Conservation (phyloP, 495 filamentous ascomycete species). For the Saxophila tyrrhenica region DNA sequence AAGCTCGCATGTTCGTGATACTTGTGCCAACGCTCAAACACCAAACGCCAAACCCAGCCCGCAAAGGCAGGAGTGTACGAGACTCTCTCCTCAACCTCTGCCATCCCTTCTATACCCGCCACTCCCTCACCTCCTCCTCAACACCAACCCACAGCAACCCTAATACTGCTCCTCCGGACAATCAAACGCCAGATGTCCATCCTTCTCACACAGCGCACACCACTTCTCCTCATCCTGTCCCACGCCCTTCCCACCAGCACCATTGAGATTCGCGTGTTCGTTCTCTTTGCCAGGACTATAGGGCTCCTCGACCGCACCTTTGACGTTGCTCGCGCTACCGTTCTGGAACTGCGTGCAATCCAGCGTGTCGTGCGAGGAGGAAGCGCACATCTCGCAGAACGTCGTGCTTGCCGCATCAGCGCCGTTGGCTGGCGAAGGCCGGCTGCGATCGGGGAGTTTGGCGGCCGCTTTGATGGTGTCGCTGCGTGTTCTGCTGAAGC, state of each 20-base stretch:
- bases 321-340: neutral
- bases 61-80: no score
- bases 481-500: neutral
- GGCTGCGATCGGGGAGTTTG: neutral
- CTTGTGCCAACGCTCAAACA: no score
- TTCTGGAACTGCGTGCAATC: slow-evolving; percentile 11
- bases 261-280: slow-evolving; percentile 41
- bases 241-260: slow-evolving; percentile 67
- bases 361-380: slow-evolving; percentile 17
- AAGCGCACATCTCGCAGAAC: slow-evolving; percentile 20
- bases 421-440: neutral
- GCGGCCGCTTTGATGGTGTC: neutral
- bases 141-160: slow-evolving; percentile 4
- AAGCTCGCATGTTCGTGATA: no score
- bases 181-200: slow-evolving; percentile 52
- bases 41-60: no score
- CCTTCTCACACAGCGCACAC: slow-evolving; percentile 94
- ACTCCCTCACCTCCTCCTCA: no score
- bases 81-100: no score
- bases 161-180: slow-evolving; percentile 23
- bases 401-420: neutral
- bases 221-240: slow-evolving; percentile 64
- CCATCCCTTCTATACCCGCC: no score
- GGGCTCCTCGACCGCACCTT: slow-evolving; percentile 14
- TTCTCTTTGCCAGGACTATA: slow-evolving; percentile 32